Conservation (phyloP, 2,329 filamentous ascomycete species). For the Diplodia sapinea region DNA sequence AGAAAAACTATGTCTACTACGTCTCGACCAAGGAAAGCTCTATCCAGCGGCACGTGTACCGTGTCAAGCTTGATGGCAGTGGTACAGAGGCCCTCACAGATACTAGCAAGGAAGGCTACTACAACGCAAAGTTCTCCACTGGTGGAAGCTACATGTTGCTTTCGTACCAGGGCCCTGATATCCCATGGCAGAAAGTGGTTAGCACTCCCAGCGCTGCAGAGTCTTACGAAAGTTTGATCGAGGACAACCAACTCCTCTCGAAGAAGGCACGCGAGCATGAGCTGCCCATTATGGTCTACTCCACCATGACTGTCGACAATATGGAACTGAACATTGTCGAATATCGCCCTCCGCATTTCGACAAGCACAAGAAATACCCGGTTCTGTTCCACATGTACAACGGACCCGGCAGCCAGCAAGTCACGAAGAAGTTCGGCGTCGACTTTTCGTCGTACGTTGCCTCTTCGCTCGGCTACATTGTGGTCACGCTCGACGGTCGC, state of each 20-base stretch:
- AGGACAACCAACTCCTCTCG: conserved; percentile 75
- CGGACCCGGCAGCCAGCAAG: conserved; percentile 89
- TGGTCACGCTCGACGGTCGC: conserved; percentile 91
- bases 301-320: conserved; percentile 82
- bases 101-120: conserved; percentile 75
- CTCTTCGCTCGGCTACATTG: conserved; percentile 84
- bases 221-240: conserved; percentile 72
- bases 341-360: conserved; percentile 86
- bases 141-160: conserved; percentile 84
- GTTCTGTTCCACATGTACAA: conserved; percentile 96
- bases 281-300: conserved; percentile 81
- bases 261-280: conserved; percentile 75
- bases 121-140: conserved; percentile 81
- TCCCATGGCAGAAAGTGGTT: conserved; percentile 90
- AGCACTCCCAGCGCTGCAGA: conserved; percentile 74
- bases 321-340: conserved; percentile 77
- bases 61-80: conserved; percentile 81
- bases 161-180: conserved; percentile 79
- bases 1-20: conserved; percentile 90
- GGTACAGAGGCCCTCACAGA: conserved; percentile 76
- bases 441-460: conserved; percentile 93
- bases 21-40: conserved; percentile 83
- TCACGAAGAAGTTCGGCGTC: conserved; percentile 78
- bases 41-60: conserved; percentile 90
- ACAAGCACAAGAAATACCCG: conserved; percentile 82